phyloP scores from a whole-genome alignment of 2,329 filamentous ascomycete genomes.

The Fusarium scirpi region DNA sequence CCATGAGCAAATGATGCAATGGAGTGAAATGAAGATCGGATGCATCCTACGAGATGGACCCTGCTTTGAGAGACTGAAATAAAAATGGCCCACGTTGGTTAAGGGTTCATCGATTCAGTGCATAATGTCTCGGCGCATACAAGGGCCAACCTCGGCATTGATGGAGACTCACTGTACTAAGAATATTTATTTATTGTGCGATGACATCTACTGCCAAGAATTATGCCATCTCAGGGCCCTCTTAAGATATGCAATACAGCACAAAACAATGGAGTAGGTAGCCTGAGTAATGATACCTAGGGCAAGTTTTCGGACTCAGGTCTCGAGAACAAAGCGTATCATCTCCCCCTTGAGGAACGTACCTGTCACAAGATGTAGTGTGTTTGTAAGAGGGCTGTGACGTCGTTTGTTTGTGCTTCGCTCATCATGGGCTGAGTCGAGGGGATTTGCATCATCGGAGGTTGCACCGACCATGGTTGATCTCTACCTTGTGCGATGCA shows the following conservation, averaged over 20 bases:
- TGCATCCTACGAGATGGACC: slow-evolving; percentile 15
- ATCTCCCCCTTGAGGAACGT: slow-evolving; percentile 2
- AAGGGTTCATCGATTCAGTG: slow-evolving; percentile 1
- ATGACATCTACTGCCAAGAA: slow-evolving; percentile 36
- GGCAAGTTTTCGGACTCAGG: slow-evolving; percentile 1
- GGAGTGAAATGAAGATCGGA: slow-evolving; percentile 20
- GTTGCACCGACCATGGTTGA: slow-evolving; percentile 19
- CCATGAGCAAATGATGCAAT: slow-evolving; percentile 17
- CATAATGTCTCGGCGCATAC: slow-evolving; percentile 4
- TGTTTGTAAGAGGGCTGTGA: slow-evolving; percentile 25
- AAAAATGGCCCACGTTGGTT: slow-evolving; percentile 4
- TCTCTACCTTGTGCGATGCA: slow-evolving; percentile 9
- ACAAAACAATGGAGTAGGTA: neutral
- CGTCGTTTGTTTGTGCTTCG: slow-evolving; percentile 25
- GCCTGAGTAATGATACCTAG: neutral
- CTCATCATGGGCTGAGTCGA: slow-evolving; percentile 33
- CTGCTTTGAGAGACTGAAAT: slow-evolving; percentile 1
- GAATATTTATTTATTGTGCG: slow-evolving; percentile 15
- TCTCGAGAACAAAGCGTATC: slow-evolving; percentile 2
- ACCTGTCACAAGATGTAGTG: slow-evolving; percentile 14
- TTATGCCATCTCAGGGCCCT: slow-evolving; percentile 6
- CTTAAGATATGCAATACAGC: neutral
- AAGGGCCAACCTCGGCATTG: slow-evolving; percentile 28
- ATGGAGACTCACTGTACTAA: neutral
- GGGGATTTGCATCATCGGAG: slow-evolving; percentile 22